phyloP scores from a whole-genome alignment of 768 basidiomycete species.

The Termitomyces heimii region DNA sequence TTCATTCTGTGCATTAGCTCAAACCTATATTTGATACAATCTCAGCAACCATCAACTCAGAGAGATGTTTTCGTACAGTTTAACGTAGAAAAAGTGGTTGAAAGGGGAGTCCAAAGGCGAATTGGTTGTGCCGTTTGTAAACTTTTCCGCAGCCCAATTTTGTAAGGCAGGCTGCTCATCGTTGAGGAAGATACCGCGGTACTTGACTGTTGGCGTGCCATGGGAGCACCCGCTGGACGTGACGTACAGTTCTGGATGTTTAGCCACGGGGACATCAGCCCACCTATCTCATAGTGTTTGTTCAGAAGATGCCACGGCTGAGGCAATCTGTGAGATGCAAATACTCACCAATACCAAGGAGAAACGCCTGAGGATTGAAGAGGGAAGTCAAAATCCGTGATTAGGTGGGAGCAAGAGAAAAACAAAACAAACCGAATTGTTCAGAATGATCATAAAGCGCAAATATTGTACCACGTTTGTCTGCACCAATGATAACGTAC shows the following conservation, averaged over 20 bases:
- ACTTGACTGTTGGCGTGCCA: slow-evolving; percentile 62
- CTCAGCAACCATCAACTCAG: background rate
- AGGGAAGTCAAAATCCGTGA: background rate
- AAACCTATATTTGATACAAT: slow-evolving; percentile 33
- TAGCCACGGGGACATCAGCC: slow-evolving; percentile 62
- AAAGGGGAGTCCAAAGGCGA: slow-evolving; percentile 48
- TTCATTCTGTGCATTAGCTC: slow-evolving; percentile 63
- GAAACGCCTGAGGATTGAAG: slow-evolving; percentile 41
- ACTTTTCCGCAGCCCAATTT: slow-evolving; percentile 67
- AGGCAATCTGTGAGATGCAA: background rate
- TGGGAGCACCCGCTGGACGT: slow-evolving; percentile 41
- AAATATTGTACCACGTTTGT: slow-evolving; percentile 65
- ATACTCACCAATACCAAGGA: slow-evolving; percentile 58
- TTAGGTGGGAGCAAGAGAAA: background rate
- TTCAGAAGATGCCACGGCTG: background rate
- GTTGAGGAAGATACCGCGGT: slow-evolving; percentile 69
- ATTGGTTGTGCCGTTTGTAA: slow-evolving; percentile 56
- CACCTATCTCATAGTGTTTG: slow-evolving; percentile 37
- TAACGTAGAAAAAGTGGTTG: slow-evolving; percentile 55
- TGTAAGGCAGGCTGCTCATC: slow-evolving; percentile 71
- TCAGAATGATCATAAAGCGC: slow-evolving; percentile 65
- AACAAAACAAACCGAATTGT: slow-evolving; percentile 45
- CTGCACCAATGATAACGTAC: slow-evolving; percentile 64
- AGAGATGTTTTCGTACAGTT: slow-evolving; percentile 30
- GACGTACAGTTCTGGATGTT: slow-evolving; percentile 32